These are phyloP conservation scores for Silybum marianum DNA, from an alignment of 129 eudicot genomes.

Conservation along the genomic window DNA sequence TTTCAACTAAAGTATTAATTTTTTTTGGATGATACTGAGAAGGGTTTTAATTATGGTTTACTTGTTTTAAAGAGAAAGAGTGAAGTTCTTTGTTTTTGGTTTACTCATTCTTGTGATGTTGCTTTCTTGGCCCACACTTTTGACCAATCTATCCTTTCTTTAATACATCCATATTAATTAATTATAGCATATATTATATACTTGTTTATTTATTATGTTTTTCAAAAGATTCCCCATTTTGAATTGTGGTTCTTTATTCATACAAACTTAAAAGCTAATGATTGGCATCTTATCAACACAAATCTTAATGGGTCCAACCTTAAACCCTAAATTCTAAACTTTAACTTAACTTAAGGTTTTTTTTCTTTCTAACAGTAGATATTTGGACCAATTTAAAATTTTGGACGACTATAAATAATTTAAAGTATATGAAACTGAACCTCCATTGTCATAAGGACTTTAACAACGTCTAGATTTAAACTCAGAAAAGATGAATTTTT, in stretches of 20 bases:
- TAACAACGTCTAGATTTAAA: neutral
- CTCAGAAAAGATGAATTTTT: neutral
- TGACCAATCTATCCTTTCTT: conserved; percentile 4
- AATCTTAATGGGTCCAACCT: neutral
- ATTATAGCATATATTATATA: neutral
- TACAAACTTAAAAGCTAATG: neutral
- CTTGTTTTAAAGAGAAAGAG: neutral
- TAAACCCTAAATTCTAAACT: neutral
- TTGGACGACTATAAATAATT: neutral
- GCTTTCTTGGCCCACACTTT: conserved; percentile 27
- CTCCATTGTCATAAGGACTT: neutral
- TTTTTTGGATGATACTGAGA: neutral
- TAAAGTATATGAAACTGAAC: neutral
- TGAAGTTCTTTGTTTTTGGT: conserved; percentile 13
- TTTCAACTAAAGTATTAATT: no score
- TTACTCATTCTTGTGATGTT: conserved; percentile 20
- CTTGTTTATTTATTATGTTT: neutral
- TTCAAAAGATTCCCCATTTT: neutral
- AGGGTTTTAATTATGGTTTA: neutral
- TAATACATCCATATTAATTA: neutral
- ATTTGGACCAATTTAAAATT: neutral
- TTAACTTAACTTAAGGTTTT: no score
- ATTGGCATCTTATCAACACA: neutral
- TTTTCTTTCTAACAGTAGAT: neutral
- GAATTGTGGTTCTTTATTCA: neutral